These are phyloP conservation scores for Fusarium gaditjirri DNA, from an alignment of 2,329 filamentous ascomycete genomes.

Conservation along the genomic window DNA sequence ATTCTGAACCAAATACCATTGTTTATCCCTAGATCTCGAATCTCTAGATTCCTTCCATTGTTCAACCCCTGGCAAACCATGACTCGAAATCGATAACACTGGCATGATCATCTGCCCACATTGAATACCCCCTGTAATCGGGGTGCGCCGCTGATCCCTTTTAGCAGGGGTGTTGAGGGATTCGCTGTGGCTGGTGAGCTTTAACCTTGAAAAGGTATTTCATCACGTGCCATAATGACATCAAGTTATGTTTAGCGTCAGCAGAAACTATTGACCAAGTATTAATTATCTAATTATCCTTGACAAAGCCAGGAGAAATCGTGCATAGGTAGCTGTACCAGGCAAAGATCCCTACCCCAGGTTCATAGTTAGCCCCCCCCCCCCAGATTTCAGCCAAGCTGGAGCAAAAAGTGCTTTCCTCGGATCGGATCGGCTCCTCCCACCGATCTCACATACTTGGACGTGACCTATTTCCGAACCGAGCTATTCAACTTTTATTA, in stretches of 20 bases:
- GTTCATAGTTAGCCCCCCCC: not conserved
- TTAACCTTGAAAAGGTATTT: not conserved
- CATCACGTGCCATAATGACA: not conserved
- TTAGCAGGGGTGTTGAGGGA: slow-evolving; percentile 3
- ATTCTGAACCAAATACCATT: not conserved
- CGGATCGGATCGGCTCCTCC: slow-evolving; percentile 16
- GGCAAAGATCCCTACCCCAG: not conserved
- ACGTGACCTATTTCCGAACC: slow-evolving; percentile 10
- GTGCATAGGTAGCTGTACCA: not conserved
- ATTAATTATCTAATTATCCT: not conserved
- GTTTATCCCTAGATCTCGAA: not conserved
- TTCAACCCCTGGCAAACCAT: slow-evolving; percentile 16
- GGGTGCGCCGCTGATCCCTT: slow-evolving; percentile 30
- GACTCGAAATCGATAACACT: slow-evolving; percentile 21
- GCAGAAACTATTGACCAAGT: not conserved
- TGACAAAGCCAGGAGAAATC: not conserved
- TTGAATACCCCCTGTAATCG: slow-evolving; percentile 19
- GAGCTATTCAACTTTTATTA: not conserved
- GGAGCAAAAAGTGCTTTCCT: not conserved
- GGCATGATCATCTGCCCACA: slow-evolving; percentile 45
- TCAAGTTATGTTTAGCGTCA: not conserved
- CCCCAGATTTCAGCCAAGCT: slow-evolving; percentile 2
- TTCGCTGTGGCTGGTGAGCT: slow-evolving; percentile 30
- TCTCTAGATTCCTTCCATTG: slow-evolving; percentile 3
- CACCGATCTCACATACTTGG: not conserved